Base-by-base conservation (phyloP, 225 moss, liverwort and hornwort species). In the Sphagnum tenellum region DNA sequence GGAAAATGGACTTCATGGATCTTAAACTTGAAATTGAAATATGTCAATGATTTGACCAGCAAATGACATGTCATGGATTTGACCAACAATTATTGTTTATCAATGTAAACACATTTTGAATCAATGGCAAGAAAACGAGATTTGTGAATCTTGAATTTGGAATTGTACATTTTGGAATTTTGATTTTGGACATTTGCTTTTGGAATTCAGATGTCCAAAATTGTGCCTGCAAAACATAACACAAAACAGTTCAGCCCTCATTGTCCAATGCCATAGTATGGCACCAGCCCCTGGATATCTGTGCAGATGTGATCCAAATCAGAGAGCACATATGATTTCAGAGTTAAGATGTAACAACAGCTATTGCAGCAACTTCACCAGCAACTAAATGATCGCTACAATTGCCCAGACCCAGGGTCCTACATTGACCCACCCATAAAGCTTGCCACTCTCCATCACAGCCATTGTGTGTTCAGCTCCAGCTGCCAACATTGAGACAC, bases 381-480 rank as follows among this genome's bases (percentile, higher is more conserved):
- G 94, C 91, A 67, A 91, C 66, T 44, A 71, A 56, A 61, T 91
- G 81, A 64, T 94, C 94, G 45, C 83, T 77, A 48, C 79, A 65
- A 56, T 94, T 91, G 57, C 94, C 94, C 3, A 94, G 84, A 9
- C 94, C 94, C 13, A 94, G 76, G 68, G 91, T 94, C 48, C 94
- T 91, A 45, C 88, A 94, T 13, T 87, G 80, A 57, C 94, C 94
- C 94, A 94, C 7, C 94, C 94, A 75, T 84, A 94, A 57, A 91
- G 66, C 66, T 91, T 94, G 54, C 94, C 94, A 69, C 80, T 86
- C 46, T 75, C 82, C 12, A 91, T 89, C 46, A 94, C 84, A 51
- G 91, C 91, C 59, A 86, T 86, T 7, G 91, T 89, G 62, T 94
- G 94, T 76, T 94, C 94, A 4, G 94, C 94, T 8, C 94, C 94